These are phyloP conservation scores for Agapanthus africanus DNA, from an alignment of 106 monocot species.

Conservation along the genomic window DNA sequence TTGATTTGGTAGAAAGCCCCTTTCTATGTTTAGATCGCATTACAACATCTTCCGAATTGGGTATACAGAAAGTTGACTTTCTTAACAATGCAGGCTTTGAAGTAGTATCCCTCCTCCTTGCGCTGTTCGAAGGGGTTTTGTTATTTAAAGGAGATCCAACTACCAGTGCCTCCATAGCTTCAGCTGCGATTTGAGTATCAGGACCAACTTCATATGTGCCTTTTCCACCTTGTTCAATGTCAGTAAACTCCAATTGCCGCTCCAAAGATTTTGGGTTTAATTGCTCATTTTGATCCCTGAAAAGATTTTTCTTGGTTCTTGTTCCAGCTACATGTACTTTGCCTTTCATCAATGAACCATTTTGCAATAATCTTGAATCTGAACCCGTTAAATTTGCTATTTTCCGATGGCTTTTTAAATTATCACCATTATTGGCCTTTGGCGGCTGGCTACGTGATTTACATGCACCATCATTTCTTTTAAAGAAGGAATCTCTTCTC, in stretches of 20 bases:
- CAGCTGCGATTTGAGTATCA: slow-evolving; percentile 87
- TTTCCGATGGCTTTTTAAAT: slow-evolving; percentile 10
- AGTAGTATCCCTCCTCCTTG: not conserved
- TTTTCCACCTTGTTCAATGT: slow-evolving; percentile 8
- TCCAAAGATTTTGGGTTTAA: slow-evolving; percentile 26
- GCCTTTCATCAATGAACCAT: not conserved
- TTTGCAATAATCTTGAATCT: slow-evolving; percentile 34
- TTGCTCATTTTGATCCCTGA: slow-evolving; percentile 32
- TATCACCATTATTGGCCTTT: slow-evolving; percentile 16
- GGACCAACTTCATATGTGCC: slow-evolving; percentile 42
- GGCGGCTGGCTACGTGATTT: slow-evolving; percentile 25
- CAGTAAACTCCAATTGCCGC: slow-evolving; percentile 14
- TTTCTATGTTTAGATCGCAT: slow-evolving; percentile 31
- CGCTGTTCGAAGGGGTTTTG: slow-evolving; percentile 6
- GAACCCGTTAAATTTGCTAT: slow-evolving; percentile 18
- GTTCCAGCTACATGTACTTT: slow-evolving; percentile 16
- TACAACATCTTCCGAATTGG: slow-evolving; percentile 17
- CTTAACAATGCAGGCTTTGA: slow-evolving; percentile 7
- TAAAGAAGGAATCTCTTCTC: slow-evolving; percentile 48
- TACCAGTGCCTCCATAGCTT: slow-evolving; percentile 66
- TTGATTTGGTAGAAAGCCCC: slow-evolving; percentile 14
- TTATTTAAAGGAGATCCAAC: slow-evolving; percentile 17
- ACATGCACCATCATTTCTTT: not conserved
- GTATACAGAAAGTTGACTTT: slow-evolving; percentile 10
- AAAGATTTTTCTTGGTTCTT: slow-evolving; percentile 48